These are phyloP conservation scores for Penicillium sp. DNA, from an alignment of 2,329 filamentous ascomycete genomes.

Conservation along the genomic window DNA sequence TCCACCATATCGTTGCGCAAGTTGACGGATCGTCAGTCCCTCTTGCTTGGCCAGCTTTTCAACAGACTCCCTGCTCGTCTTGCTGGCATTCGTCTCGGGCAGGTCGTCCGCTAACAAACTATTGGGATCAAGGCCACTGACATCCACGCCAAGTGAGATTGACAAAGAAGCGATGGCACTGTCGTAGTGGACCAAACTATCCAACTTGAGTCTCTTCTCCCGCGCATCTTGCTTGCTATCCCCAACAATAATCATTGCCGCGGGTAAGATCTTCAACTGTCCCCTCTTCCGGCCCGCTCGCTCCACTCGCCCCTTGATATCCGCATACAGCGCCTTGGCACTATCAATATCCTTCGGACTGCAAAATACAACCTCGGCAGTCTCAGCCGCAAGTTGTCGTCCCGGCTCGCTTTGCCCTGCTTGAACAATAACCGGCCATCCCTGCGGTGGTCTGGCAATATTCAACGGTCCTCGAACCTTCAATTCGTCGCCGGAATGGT, in stretches of 20 bases:
- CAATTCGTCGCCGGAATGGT: slow-evolving; percentile 45
- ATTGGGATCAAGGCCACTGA: slow-evolving; percentile 43
- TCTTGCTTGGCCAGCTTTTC: slow-evolving; percentile 42
- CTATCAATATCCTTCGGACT: slow-evolving; percentile 40
- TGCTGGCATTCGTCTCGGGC: slow-evolving; percentile 49
- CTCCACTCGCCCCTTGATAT: slow-evolving; percentile 44
- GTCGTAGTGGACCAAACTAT: slow-evolving; percentile 48
- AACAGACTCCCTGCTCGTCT: slow-evolving; percentile 40
- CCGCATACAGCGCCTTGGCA: slow-evolving; percentile 44
- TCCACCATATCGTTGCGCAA: slow-evolving; percentile 45
- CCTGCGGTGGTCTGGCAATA: slow-evolving; percentile 47
- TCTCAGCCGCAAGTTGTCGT: slow-evolving; percentile 45
- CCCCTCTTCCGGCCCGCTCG: slow-evolving; percentile 41
- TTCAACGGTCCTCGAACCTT: slow-evolving; percentile 45
- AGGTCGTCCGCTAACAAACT: slow-evolving; percentile 42
- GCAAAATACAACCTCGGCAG: slow-evolving; percentile 48
- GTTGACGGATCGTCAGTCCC: slow-evolving; percentile 44
- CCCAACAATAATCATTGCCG: slow-evolving; percentile 45
- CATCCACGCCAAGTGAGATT: slow-evolving; percentile 42
- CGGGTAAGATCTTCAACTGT: slow-evolving; percentile 47
- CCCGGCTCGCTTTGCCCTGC: slow-evolving; percentile 49
- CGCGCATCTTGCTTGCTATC: slow-evolving; percentile 44
- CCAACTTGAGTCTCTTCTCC: slow-evolving; percentile 43
- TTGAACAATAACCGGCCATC: slow-evolving; percentile 50
- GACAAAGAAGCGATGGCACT: slow-evolving; percentile 48